These are phyloP conservation scores for Mucor lusitanicus DNA, from an alignment of 371 early-diverging fungal species.

Conservation along the genomic window DNA sequence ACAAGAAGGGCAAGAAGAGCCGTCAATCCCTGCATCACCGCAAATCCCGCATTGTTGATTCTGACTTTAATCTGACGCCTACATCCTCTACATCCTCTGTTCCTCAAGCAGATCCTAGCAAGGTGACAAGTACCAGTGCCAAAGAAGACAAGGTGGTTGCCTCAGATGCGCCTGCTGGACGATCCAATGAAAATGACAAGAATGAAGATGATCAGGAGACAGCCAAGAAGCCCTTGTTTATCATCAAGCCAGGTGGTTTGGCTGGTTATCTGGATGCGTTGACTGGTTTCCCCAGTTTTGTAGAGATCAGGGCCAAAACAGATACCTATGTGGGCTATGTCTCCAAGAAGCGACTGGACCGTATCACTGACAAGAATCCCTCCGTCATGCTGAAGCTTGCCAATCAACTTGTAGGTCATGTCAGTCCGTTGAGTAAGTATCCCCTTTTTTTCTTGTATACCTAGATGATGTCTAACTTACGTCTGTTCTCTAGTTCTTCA, in stretches of 20 bases:
- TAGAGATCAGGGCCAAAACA: constrained; percentile 80
- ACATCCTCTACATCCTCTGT: constrained; percentile 4
- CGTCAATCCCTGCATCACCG: neutral
- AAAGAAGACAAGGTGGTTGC: constrained; percentile 32
- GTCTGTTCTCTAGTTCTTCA: constrained; percentile 70
- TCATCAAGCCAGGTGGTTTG: constrained; percentile 83
- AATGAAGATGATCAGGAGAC: constrained; percentile 22
- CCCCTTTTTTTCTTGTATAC: too few relatives aligned
- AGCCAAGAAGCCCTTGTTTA: constrained; percentile 59
- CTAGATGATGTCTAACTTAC: too few relatives aligned
- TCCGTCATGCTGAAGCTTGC: constrained; percentile 83
- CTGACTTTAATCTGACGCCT: constrained; percentile 10
- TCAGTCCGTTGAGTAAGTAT: constrained; percentile 80
- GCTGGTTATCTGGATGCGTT: constrained; percentile 92
- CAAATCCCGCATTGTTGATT: constrained; percentile 16
- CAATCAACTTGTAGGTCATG: constrained; percentile 77
- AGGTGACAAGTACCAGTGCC: neutral
- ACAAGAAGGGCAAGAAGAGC: neutral
- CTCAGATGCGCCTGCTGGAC: constrained; percentile 43
- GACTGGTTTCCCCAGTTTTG: constrained; percentile 89
- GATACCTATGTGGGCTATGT: constrained; percentile 86
- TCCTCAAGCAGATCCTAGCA: neutral
- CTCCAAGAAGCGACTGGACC: constrained; percentile 78
- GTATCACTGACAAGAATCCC: constrained; percentile 84
- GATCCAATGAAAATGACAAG: constrained; percentile 16